phyloP scores from a whole-genome alignment of 106 monocot species.

The Dendrobium chrysotoxum region DNA sequence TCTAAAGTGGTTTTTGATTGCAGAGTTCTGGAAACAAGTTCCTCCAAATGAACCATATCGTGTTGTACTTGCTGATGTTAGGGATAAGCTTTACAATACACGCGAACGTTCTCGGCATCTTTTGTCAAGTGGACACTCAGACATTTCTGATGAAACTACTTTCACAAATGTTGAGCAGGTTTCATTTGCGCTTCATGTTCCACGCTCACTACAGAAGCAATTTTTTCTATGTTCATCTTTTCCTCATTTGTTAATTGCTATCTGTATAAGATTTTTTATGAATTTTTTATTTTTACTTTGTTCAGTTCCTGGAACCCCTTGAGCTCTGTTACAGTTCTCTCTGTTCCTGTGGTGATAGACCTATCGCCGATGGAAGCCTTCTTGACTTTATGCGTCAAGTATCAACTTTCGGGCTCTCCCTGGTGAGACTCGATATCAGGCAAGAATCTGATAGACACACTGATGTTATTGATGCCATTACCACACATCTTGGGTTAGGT shows the following conservation, averaged over 20 bases:
- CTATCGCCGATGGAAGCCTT: conserved; percentile 92
- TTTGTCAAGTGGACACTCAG: conserved; percentile 38
- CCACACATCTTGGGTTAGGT: conserved; percentile 83
- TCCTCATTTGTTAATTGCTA: neutral
- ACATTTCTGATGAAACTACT: conserved; percentile 51
- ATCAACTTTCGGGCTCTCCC: conserved; percentile 87
- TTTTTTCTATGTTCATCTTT: neutral
- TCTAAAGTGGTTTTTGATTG: neutral
- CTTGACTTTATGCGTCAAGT: conserved; percentile 96
- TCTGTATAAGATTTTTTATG: neutral
- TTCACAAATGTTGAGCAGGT: conserved; percentile 37
- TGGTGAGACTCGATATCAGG: conserved; percentile 95
- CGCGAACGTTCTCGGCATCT: conserved; percentile 58
- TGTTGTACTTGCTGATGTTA: conserved; percentile 66
- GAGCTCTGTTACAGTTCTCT: conserved; percentile 62
- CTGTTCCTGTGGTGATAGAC: conserved; percentile 38
- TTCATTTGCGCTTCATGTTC: conserved; percentile 4
- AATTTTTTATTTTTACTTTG: neutral
- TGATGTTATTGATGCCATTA: conserved; percentile 89
- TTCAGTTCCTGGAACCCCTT: conserved; percentile 35
- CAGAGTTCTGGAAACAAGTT: conserved; percentile 75
- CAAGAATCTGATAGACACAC: conserved; percentile 99
- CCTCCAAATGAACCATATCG: conserved; percentile 77
- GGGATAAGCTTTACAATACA: conserved; percentile 65
- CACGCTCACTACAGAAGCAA: neutral